Evolutionary conservation across 352 stramenopile species (phyloP).

Genomic region (Phytophthora ohioensis): DNA sequence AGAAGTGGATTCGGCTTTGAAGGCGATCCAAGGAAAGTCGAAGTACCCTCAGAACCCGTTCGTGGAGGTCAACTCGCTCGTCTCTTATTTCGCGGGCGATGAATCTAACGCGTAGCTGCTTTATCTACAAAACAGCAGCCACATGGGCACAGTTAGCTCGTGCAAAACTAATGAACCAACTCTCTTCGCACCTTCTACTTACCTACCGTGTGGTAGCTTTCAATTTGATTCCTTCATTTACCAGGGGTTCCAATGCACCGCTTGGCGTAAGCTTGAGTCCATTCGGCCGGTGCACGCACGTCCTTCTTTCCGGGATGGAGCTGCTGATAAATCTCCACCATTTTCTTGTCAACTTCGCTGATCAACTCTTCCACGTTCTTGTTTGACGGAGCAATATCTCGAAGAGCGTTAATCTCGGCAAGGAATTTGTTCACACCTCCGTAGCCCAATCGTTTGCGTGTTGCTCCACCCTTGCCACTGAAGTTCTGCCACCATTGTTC

Average conservation of each 20-base stretch:
- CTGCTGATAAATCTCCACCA: constrained; percentile 61
- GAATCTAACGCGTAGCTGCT: constrained; percentile 22
- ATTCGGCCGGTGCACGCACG: constrained; percentile 32
- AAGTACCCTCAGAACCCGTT: constrained; percentile 44
- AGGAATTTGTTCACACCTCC: constrained; percentile 76
- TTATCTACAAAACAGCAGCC: constrained; percentile 9
- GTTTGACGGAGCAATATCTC: constrained; percentile 43
- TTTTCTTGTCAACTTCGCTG: constrained; percentile 50
- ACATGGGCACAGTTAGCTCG: constrained; percentile 6
- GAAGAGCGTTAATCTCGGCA: constrained; percentile 65
- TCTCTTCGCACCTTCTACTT: neutral
- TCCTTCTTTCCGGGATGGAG: constrained; percentile 66
- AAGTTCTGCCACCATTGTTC: constrained; percentile 71
- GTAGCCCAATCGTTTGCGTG: constrained; percentile 59
- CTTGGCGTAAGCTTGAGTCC: constrained; percentile 38
- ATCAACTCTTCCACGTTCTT: constrained; percentile 47
- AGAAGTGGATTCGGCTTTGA: constrained; percentile 63
- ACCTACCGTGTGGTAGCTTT: neutral
- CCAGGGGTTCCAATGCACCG: constrained; percentile 17
- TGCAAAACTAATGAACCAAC: constrained; percentile 17
- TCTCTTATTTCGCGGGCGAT: constrained; percentile 46
- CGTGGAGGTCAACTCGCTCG: constrained; percentile 49
- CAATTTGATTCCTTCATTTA: no score
- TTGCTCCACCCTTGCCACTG: constrained; percentile 35
- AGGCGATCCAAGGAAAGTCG: constrained; percentile 41